These are phyloP conservation scores for Mrakia gelida DNA, from an alignment of 768 basidiomycete genomes.

Conservation along the genomic window DNA sequence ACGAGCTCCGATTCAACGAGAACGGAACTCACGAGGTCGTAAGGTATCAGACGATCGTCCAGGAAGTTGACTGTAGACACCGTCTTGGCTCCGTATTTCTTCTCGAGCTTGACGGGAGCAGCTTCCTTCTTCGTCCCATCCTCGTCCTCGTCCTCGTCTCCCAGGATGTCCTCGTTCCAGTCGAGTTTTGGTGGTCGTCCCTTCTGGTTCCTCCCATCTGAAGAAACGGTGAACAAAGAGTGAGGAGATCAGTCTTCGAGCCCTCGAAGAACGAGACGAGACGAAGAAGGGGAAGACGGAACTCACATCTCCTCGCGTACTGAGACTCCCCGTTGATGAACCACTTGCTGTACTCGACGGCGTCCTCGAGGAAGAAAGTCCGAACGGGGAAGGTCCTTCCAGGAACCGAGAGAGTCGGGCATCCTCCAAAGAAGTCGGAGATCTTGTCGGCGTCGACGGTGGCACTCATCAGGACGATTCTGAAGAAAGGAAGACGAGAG, in stretches of 20 bases:
- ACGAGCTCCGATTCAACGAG: background rate
- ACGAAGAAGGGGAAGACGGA: background rate
- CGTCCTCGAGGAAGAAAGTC: slow-evolving; percentile 81
- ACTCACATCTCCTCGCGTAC: slow-evolving; percentile 50
- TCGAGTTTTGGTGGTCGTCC: slow-evolving; percentile 49
- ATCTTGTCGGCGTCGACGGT: slow-evolving; percentile 75
- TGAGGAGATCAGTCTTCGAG: background rate
- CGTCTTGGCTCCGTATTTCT: slow-evolving; percentile 66
- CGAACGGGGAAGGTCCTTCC: slow-evolving; percentile 94
- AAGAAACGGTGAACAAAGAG: background rate
- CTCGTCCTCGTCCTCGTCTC: slow-evolving; percentile 60
- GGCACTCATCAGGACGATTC: slow-evolving; percentile 93
- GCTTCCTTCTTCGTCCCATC: slow-evolving; percentile 40
- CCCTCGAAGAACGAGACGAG: background rate
- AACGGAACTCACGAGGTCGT: slow-evolving; percentile 56
- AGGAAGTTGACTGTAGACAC: slow-evolving; percentile 73
- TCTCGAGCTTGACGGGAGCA: slow-evolving; percentile 57
- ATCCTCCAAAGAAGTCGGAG: slow-evolving; percentile 76
- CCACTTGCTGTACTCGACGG: slow-evolving; percentile 55
- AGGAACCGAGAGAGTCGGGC: slow-evolving; percentile 77
- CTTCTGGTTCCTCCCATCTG: slow-evolving; percentile 22
- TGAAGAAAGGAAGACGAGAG: slow-evolving; percentile 40
- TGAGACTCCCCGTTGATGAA: slow-evolving; percentile 71
- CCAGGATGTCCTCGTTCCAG: slow-evolving; percentile 70
- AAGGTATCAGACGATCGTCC: slow-evolving; percentile 83